phyloP scores from a whole-genome alignment of 257 asterid species.

The Sherardia arvensis region DNA sequence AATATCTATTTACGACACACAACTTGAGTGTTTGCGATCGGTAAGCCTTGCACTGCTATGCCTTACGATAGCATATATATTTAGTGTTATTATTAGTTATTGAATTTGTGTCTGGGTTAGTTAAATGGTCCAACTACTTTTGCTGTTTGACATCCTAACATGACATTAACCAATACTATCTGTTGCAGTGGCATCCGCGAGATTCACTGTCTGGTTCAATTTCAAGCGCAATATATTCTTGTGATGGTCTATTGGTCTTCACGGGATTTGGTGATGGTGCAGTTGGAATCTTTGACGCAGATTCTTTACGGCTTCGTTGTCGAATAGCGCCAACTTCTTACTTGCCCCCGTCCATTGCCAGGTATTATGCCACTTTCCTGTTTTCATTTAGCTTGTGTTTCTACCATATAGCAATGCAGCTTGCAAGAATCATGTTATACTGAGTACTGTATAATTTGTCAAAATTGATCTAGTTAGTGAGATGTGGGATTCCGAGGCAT shows the following conservation, averaged over 20 bases:
- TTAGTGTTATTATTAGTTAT: neutral
- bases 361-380: conserved; percentile 38
- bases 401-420: neutral
- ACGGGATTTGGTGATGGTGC: conserved; percentile 90
- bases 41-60: conserved; percentile 26
- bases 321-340: conserved; percentile 74
- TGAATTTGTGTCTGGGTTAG: neutral
- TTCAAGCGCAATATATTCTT: conserved; percentile 77
- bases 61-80: neutral
- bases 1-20: conserved; percentile 65
- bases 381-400: neutral
- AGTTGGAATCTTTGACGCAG: conserved; percentile 76
- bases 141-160: neutral
- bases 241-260: conserved; percentile 58
- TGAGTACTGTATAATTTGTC: neutral
- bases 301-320: conserved; percentile 57
- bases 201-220: conserved; percentile 67
- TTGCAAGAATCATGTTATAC: neutral
- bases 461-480: neutral
- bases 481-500: neutral
- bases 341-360: conserved; percentile 51
- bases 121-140: neutral
- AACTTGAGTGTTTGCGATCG: conserved; percentile 71
- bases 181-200: conserved; percentile 80
- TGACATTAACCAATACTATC: conserved; percentile 1